These are phyloP conservation scores for Pseudonitzschia multistriata DNA, from an alignment of 108 stramenopile species.

Conservation along the genomic window DNA sequence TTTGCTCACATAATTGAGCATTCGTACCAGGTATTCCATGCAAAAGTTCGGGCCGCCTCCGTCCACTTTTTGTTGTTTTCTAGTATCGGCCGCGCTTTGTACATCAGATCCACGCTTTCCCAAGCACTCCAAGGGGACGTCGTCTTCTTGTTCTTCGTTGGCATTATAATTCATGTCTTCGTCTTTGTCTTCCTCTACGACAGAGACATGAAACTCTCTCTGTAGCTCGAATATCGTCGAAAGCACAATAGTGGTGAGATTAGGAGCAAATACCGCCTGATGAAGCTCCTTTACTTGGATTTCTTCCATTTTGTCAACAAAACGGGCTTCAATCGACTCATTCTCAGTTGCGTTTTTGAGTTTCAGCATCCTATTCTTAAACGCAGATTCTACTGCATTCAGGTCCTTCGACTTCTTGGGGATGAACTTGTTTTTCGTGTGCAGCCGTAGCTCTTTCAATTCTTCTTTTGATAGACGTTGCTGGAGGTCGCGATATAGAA, in stretches of 20 bases:
- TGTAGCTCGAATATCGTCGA: conserved; percentile 53
- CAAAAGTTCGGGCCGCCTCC: conserved; percentile 26
- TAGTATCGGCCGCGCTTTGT: conserved; percentile 6
- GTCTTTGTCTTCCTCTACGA: conserved; percentile 7
- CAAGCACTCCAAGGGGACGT: conserved; percentile 22
- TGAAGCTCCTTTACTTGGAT: conserved; percentile 51
- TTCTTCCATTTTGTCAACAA: conserved; percentile 75
- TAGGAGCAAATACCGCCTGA: conserved; percentile 69
- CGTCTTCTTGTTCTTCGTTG: conserved; percentile 51
- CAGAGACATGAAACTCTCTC: conserved; percentile 24
- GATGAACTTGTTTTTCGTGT: conserved; percentile 1
- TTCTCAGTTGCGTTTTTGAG: conserved; percentile 45
- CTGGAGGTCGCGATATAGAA: conserved; percentile 57
- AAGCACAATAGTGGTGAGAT: conserved; percentile 60
- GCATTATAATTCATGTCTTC: conserved; percentile 25
- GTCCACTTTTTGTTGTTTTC: conserved; percentile 16
- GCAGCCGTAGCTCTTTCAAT: conserved; percentile 30
- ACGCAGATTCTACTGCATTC: conserved; percentile 65
- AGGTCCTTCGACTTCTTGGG: conserved; percentile 34
- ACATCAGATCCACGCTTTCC: conserved; percentile 25
- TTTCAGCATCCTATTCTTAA: conserved; percentile 53
- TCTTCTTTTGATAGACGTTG: conserved; percentile 24
- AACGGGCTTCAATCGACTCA: conserved; percentile 56
- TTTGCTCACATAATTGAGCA: conserved; percentile 61
- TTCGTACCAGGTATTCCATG: conserved; percentile 46